Evolutionary conservation across 495 filamentous ascomycete species (phyloP), one percentile per base, ranked within the genome.

Genomic region (Collariella sp.): DNA sequence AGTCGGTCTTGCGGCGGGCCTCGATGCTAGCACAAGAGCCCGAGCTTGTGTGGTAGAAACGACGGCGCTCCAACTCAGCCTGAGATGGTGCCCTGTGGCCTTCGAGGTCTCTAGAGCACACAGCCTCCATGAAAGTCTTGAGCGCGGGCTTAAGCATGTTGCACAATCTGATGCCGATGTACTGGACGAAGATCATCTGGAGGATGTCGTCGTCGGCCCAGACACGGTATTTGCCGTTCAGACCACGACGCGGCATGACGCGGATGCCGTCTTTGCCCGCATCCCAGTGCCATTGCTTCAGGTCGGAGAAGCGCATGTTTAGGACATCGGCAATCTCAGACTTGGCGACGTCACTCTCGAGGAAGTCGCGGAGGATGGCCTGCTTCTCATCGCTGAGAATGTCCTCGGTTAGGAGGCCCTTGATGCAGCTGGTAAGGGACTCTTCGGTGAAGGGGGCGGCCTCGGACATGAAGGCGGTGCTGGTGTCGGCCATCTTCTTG

Each of bases 121-220:
- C 79, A 65, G 0, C 20, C 12, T 20, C 13, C 62, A 65, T 62
- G 48, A 67, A 67, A 1, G 7, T 12, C 20, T 57, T 64, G 24
- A 84, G 74, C 0, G 61, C 64, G 4, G 39, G 19, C 24, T 80
- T 78, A 52, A 85, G 67, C 5, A 73, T 58, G 18, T 79, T 76
- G 29, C 77, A 73, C 74, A 80, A 81, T 31, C 69, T 72, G 24
- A 80, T 64, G 15, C 83, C 83, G 24, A 87, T 74, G 50, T 80
- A 83, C 46, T 87, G 80, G 26, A 86, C 69, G 54, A 86, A 76
- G 13, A 87, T 75, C 18, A 78, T 76, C 47, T 86, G 81, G 10
- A 86, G 66, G 29, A 87, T 70, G 53, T 87, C 84, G 55, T 85
- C 83, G 53, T 87, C 82, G 77, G 83, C 82, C 67, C 75, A 81